phyloP scores from a whole-genome alignment of 2,329 filamentous ascomycete genomes.

The Colletotrichum camelliae region DNA sequence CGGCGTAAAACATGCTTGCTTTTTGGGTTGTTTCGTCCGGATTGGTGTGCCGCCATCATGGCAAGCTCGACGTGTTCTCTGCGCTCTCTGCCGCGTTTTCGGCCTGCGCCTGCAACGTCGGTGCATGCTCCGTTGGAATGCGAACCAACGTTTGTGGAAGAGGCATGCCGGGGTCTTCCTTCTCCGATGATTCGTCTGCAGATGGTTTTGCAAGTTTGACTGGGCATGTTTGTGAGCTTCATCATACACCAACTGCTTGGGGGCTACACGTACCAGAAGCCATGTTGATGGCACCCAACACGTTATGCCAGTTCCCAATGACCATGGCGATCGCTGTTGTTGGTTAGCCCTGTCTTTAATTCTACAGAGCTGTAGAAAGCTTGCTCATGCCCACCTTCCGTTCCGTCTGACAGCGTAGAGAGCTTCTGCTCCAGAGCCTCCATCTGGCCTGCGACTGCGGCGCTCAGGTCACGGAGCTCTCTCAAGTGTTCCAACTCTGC shows the following conservation, averaged over 20 bases:
- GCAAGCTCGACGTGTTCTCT: constrained; percentile 26
- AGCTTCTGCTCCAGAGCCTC: constrained; percentile 81
- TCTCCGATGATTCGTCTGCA: constrained; percentile 46
- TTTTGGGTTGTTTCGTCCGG: background rate
- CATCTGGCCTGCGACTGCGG: constrained; percentile 81
- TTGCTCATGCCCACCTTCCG: constrained; percentile 64
- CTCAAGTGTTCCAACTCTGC: constrained; percentile 80
- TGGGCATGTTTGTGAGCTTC: constrained; percentile 35
- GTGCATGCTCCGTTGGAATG: constrained; percentile 81
- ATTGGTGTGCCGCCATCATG: background rate
- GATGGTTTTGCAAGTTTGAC: constrained; percentile 71
- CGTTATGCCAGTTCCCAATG: constrained; percentile 86
- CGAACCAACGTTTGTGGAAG: constrained; percentile 84
- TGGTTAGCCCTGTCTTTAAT: background rate
- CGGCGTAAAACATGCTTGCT: background rate
- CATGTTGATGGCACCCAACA: constrained; percentile 85
- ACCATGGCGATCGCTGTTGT: constrained; percentile 78
- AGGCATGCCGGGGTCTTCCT: constrained; percentile 34
- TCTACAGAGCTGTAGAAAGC: background rate
- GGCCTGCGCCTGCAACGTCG: constrained; percentile 65
- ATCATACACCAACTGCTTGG: background rate
- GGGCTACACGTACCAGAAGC: constrained; percentile 69
- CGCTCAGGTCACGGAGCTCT: constrained; percentile 79
- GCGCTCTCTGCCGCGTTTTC: constrained; percentile 56
- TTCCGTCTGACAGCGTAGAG: constrained; percentile 78